Conservation (phyloP, 164 flowering plant genomes). For the Brasenia schreberi region DNA sequence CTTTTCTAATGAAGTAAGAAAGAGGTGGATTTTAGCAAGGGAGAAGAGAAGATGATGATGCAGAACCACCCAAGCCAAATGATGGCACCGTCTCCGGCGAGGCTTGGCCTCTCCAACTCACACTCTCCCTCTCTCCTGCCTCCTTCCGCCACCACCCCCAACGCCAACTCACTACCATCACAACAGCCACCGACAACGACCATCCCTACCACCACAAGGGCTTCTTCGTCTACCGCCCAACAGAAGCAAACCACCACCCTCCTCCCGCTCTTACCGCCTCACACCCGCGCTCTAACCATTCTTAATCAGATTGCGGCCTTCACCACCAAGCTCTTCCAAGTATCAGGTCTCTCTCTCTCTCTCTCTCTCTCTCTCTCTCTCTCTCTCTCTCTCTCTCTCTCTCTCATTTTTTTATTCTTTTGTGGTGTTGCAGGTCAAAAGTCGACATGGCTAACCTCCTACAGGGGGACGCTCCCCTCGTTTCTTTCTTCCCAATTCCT, state of each 20-base stretch:
- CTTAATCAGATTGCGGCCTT: conserved; percentile 85
- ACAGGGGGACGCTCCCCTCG: conserved; percentile 63
- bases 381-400: background rate
- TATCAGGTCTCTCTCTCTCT: conserved; percentile 70
- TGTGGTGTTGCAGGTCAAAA: background rate
- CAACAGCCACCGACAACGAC: conserved; percentile 6
- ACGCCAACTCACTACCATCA: conserved; percentile 12
- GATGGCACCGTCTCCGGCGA: conserved; percentile 67
- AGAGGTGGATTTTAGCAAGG: background rate
- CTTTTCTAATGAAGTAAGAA: no score
- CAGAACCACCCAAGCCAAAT: conserved; percentile 37
- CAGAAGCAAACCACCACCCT: conserved; percentile 29
- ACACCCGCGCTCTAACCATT: conserved; percentile 72
- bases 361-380: conserved; percentile 11
- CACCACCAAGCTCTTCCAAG: conserved; percentile 61
- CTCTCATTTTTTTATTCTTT: no score
- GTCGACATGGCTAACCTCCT: conserved; percentile 21
- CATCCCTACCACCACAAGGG: conserved; percentile 16
- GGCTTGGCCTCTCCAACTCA: conserved; percentile 73
- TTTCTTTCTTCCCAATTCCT: conserved; percentile 49
- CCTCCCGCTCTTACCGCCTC: conserved; percentile 86
- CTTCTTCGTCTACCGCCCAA: conserved; percentile 25
- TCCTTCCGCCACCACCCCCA: conserved; percentile 29
- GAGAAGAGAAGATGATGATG: conserved; percentile 26
- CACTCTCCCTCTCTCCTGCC: conserved; percentile 43